Conservation (phyloP, 768 basidiomycete species). For the Termitomyces sp. region DNA sequence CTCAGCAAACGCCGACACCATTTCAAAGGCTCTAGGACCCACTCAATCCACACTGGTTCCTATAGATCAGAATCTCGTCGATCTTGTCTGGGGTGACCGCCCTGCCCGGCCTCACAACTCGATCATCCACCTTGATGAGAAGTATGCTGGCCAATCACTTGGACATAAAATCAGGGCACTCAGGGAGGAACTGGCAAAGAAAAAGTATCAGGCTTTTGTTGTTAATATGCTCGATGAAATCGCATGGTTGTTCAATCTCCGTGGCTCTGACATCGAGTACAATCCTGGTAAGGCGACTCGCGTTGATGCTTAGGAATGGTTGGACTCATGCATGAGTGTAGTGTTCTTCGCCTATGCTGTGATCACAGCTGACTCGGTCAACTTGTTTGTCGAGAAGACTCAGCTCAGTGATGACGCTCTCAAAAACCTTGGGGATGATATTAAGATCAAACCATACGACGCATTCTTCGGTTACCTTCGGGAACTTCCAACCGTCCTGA, state of each 20-base stretch:
- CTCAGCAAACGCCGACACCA: conserved; percentile 58
- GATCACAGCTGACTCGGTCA: conserved; percentile 51
- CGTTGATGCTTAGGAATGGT: background rate
- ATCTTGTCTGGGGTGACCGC: conserved; percentile 70
- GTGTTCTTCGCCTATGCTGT: conserved; percentile 94
- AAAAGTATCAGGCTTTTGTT: conserved; percentile 66
- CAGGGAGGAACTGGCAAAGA: conserved; percentile 59
- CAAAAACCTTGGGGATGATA: conserved; percentile 47
- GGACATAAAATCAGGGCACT: conserved; percentile 63
- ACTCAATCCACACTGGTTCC: conserved; percentile 62
- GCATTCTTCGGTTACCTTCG: conserved; percentile 61
- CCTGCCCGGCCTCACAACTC: conserved; percentile 65
- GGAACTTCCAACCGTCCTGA: conserved; percentile 33
- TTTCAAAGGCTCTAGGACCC: conserved; percentile 51
- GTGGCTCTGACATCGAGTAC: conserved; percentile 88
- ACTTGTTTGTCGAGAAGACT: conserved; percentile 65
- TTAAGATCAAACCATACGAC: conserved; percentile 70
- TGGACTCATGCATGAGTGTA: conserved; percentile 18
- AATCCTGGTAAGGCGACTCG: conserved; percentile 41
- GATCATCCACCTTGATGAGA: conserved; percentile 65
- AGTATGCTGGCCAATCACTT: conserved; percentile 69
- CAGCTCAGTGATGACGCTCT: conserved; percentile 39
- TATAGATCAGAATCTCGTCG: conserved; percentile 69
- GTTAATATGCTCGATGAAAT: conserved; percentile 92
- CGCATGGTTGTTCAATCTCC: conserved; percentile 90